Conservation (phyloP, 1,284 basidiomycete genomes). For the Cryptococcus sp. region DNA sequence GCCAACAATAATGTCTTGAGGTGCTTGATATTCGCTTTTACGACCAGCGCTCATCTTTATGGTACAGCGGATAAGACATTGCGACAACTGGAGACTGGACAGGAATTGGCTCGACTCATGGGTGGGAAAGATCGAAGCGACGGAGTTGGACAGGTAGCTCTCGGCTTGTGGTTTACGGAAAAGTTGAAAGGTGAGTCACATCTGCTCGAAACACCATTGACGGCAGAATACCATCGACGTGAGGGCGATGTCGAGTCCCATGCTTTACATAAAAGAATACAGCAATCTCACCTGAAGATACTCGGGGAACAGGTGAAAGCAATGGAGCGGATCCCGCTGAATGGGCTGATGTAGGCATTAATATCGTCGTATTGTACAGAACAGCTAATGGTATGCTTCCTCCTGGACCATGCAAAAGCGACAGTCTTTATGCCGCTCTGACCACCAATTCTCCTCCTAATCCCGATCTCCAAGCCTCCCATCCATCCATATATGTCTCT, state of each 20-base stretch:
- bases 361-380: no score
- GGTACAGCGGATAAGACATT: constrained; percentile 26
- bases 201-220: not conserved
- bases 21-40: constrained; percentile 39
- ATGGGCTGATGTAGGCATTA: no score
- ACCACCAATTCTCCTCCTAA: constrained; percentile 46
- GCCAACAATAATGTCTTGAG: constrained; percentile 31
- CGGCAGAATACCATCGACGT: constrained; percentile 22
- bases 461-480: constrained; percentile 47
- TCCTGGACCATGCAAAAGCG: no score
- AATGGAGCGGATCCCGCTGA: no score
- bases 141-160: constrained; percentile 30
- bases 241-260: constrained; percentile 12
- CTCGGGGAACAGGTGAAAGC: not conserved
- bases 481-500: constrained; percentile 43
- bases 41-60: constrained; percentile 32
- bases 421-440: constrained; percentile 24
- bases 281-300: not conserved
- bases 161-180: constrained; percentile 35
- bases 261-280: not conserved
- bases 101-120: constrained; percentile 23
- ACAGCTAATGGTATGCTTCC: no score
- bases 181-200: constrained; percentile 32
- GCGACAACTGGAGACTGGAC: constrained; percentile 34
- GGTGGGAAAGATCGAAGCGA: constrained; percentile 35